Evolutionary conservation across 2,329 filamentous ascomycete genomes (phyloP), one percentile per base, ranked within the genome.

Genomic region (Pseudocercospora fuligena): DNA sequence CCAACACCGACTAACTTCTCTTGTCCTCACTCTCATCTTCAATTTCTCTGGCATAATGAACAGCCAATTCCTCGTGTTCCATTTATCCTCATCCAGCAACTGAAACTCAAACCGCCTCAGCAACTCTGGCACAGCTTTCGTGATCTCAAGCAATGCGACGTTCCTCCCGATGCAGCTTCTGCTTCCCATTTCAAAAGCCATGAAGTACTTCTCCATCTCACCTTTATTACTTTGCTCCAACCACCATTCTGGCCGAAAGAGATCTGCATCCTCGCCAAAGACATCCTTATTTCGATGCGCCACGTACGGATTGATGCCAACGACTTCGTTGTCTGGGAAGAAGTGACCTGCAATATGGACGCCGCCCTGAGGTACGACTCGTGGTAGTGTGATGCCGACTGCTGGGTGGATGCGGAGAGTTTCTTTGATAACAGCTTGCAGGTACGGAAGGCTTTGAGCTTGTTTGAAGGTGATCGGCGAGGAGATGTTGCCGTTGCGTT

Each of bases 201-300:
- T 58, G n/a, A 60, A 61, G 49, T 36, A 53, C n/a, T 49, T 87
- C 87, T 5, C 86, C 87, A 33, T 90, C 87, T 0, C 46, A 9
- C 27, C 33, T 19, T 64, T 29, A 1, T 14, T 69, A 14, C 73
- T 69, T 9, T 72, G 69, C 40, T 72, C 69, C 54, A 79, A 49
- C 77, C 77, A 79, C 2, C 77, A 62, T 63, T 79, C 78, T 1
- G 78, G 78, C 11, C 75, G 59, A 63, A 79, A 80, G 2, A 60
- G 60, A 25, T 79, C 76, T 14, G 72, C 74, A 59, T 78, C 75
- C 3, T 72, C 64, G 6, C 76, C 76, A 54, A 67, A 78, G 11
- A 79, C 70, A 8, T 74, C 67, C 23, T 64, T 43, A 54, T 75
- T 72, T 7, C 74, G 69, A 58, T 78, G 76, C 11, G 78, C 65